Evolutionary conservation across 176 grass and related monocot species (phyloP).

Genomic region (Aegilops umbellulata): DNA sequence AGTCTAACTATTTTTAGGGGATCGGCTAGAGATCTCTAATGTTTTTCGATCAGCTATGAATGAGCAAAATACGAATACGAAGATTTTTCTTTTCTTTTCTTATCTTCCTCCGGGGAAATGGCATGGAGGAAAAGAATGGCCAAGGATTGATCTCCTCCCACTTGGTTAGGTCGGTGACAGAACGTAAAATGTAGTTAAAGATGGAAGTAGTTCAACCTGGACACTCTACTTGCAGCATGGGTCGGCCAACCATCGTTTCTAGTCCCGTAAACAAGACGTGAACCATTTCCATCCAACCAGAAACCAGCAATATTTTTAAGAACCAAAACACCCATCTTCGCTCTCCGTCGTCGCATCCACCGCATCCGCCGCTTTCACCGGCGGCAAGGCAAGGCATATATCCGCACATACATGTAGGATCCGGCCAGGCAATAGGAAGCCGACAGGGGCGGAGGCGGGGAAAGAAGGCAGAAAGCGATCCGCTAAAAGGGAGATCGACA

Average conservation of each 20-base stretch:
- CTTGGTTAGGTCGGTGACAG: background rate
- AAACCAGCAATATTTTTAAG: background rate
- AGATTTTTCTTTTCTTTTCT: too few species aligned
- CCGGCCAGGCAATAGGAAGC: background rate
- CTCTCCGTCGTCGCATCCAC: background rate
- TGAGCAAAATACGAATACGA: too few species aligned
- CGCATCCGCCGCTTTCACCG: background rate
- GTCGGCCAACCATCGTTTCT: constrained; percentile 5
- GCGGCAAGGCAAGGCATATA: background rate
- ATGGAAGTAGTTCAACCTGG: background rate
- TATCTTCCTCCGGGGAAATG: too few species aligned
- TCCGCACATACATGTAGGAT: background rate
- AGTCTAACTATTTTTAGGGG: too few species aligned
- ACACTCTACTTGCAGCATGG: background rate
- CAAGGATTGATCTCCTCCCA: too few species aligned
- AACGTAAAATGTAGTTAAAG: constrained; percentile 7
- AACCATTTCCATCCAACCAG: background rate
- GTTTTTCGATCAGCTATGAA: too few species aligned
- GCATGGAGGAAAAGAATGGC: too few species aligned
- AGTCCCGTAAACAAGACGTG: background rate
- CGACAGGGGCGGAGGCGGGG: background rate
- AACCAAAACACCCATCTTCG: background rate
- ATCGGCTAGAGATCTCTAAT: too few species aligned
- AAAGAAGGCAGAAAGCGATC: background rate
- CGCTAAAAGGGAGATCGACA: background rate